Conservation (phyloP, 1,284 basidiomycete genomes). For the Pyrrhoderma lamaoense region DNA sequence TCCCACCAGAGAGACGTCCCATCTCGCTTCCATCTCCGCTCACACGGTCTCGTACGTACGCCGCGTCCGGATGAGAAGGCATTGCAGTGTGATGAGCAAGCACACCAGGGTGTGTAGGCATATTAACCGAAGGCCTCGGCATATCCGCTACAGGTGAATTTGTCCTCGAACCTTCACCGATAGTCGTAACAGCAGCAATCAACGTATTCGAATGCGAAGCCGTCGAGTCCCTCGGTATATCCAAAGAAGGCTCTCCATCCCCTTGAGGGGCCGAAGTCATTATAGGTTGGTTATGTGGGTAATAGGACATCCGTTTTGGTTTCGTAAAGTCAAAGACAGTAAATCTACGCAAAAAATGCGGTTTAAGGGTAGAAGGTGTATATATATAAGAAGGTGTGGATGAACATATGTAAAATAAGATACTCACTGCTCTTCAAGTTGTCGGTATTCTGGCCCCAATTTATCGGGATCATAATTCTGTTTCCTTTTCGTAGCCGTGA, state of each 20-base stretch:
- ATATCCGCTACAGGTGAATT: conserved; percentile 4
- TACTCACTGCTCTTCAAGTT: conserved; percentile 90
- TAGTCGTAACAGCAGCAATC: conserved; percentile 6
- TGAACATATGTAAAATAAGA: background rate
- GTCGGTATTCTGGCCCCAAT: conserved; percentile 83
- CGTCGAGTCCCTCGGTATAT: conserved; percentile 11
- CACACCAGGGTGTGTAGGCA: background rate
- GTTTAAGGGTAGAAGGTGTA: conserved; percentile 2
- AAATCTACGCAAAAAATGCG: conserved; percentile 40
- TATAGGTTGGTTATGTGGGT: conserved; percentile 70
- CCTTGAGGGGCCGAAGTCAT: conserved; percentile 28
- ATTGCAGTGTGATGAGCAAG: background rate
- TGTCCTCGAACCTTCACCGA: conserved; percentile 3
- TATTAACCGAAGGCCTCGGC: background rate
- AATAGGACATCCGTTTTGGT: conserved; percentile 64
- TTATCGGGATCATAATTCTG: conserved; percentile 75
- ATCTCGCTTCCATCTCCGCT: background rate
- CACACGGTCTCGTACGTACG: background rate
- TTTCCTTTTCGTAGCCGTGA: conserved; percentile 90
- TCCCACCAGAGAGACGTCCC: background rate
- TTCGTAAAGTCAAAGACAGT: conserved; percentile 69
- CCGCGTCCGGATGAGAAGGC: background rate
- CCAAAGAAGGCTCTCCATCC: conserved; percentile 12
- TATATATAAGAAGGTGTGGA: background rate
- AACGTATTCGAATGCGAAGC: conserved; percentile 10